Conservation (phyloP, 169 alveolate species). For the Cryptosporidium baileyi region DNA sequence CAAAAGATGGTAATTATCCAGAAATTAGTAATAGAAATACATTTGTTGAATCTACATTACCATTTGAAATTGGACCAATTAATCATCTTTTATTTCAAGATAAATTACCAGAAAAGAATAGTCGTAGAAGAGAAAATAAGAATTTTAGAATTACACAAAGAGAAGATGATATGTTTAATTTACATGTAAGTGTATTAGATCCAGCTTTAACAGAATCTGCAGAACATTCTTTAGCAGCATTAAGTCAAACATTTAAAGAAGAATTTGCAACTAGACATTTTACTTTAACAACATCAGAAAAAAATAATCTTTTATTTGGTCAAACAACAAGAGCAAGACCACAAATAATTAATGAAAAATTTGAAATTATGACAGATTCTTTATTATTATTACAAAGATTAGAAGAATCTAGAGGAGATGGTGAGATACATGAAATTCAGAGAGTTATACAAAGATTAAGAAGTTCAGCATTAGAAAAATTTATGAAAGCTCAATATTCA, state of each 20-base stretch:
- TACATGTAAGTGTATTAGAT: constrained; percentile 59
- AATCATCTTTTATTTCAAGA: constrained; percentile 47
- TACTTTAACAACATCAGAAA: constrained; percentile 49
- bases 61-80: constrained; percentile 65
- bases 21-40: constrained; percentile 37
- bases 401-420: constrained; percentile 61
- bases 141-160: constrained; percentile 10
- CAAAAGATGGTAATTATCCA: constrained; percentile 26
- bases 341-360: constrained; percentile 44
- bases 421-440: constrained; percentile 73
- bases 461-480: constrained; percentile 73
- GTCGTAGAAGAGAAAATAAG: neutral
- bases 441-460: constrained; percentile 74
- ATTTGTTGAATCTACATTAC: constrained; percentile 39
- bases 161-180: constrained; percentile 62
- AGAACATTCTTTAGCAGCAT: constrained; percentile 54
- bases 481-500: constrained; percentile 73
- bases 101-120: neutral
- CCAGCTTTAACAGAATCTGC: constrained; percentile 58
- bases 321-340: constrained; percentile 50
- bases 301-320: constrained; percentile 56
- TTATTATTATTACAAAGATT: constrained; percentile 36
- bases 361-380: constrained; percentile 52
- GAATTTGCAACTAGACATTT: constrained; percentile 66
- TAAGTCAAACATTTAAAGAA: constrained; percentile 55